Evolutionary conservation across 208 protist genomes (phyloP), one percentile per base, ranked within the genome.

Genomic region (Leptomonas seymouri): DNA sequence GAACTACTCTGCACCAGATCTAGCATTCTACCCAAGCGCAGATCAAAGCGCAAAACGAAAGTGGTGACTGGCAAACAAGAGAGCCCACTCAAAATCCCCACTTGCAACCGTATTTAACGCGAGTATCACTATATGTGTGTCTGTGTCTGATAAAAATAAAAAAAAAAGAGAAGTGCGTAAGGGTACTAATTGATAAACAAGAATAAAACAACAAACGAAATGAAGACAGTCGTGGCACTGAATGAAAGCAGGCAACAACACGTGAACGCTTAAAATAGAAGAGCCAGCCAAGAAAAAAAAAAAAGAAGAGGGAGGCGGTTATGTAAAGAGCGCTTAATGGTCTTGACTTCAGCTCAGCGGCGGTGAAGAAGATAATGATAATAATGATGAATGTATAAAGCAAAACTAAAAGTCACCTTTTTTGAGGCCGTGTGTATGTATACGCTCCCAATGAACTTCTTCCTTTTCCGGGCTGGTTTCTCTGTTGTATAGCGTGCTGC

Each of bases 1-100:
- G 62, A 67, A 27, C 23, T 48, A 28, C 34, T 36, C 62, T 27
- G 15, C 7, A 58, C 9, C 11, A 58, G 36, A 39, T 58, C 62
- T 4, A 58, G 49, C 46, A 67, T 67, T 51, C 25, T 50, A 15
- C 15, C 8, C 8, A 56, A 45, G 6, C n/a, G n/a, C 15, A 56
- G 18, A 45, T 6, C 16, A 21, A 46, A 27, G 30, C 42, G 54
- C 18, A 51, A 20, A 50, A 48, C 7, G 14, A 44, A n/a, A n/a
- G n/a, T n/a, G n/a, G n/a, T n/a, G n/a, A n/a, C 34, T 39, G 3
- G 34, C 9, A 39, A 3, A 9, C 34, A 39, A 39, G 9, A 39
- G 9, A 3, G 7, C 7, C 9, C 9, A 39, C 34, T 9, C 9
- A 3, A 39, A 39, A 39, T 39, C 9, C 9, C 7, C 9, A 39